Base-by-base conservation (phyloP, 31 red algal species). In the Porphyra umbilicalis region DNA sequence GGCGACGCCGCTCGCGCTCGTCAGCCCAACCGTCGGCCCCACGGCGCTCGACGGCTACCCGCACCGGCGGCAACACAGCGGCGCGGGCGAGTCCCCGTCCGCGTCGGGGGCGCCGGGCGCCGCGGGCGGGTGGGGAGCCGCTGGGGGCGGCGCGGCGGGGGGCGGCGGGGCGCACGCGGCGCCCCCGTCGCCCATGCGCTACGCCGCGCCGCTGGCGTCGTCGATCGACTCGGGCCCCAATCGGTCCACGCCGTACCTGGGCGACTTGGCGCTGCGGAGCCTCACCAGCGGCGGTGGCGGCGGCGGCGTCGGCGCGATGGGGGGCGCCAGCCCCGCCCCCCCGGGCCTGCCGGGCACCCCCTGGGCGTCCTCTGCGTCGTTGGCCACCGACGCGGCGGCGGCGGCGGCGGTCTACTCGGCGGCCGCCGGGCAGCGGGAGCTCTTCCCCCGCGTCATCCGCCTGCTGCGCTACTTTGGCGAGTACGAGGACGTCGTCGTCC, bases 401-500 rank as follows among this genome's bases (percentile, higher is more conserved):
- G 57, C 57, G 13, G 57, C 57, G 14, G 57, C 57, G 25, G 25
- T n/a, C 57, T 71, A 14, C 13, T 13, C 46, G 2, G 38, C 46
- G 13, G n/a, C 75, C 1, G 35, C 36, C n/a, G 31, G 76, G 31
- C 40, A 33, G 37, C 78, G 85, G 38, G 85, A 87, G 14, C 74
- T 95, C n/a, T 95, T 95, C 79, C 83, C 89, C 32, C 83, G 88
- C 8, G 88, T 95, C 35, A 88, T 99, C 81, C 77, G 80, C 18
- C 81, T 99, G n/a, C 79, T 96, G 75, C 87, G 87, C 74, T 94
- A 96, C 74, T 99, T 99, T 88, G 97, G 97, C 18, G 97, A 99
- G 78, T 99, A 99, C 85, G 97, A 99, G 78, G 97, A 99, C 79
- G 85, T 99, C 7, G 93, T 99, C 79, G 97, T 99, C 38, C 82